phyloP scores from a whole-genome alignment of 768 basidiomycete genomes.

The Scleroderma citrinum region DNA sequence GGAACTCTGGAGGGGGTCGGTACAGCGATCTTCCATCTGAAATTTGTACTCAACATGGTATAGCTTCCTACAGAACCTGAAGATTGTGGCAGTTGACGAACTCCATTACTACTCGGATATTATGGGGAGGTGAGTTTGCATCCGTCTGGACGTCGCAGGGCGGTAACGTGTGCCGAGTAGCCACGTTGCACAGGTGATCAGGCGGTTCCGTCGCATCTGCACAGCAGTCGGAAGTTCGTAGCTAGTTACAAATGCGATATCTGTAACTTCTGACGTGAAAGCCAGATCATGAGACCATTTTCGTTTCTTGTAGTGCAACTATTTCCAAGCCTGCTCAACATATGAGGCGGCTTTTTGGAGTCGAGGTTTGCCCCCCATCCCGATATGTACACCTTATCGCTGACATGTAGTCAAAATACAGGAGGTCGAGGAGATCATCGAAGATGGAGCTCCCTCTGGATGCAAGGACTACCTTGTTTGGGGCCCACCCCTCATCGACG shows the following conservation, averaged over 20 bases:
- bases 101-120: conserved; percentile 80
- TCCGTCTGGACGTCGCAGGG: neutral
- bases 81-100: conserved; percentile 78
- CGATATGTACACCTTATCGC: neutral
- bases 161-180: conserved; percentile 30
- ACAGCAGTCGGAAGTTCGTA: conserved; percentile 69
- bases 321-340: conserved; percentile 70
- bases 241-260: neutral
- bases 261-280: conserved; percentile 1
- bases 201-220: conserved; percentile 71
- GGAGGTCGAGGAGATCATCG: conserved; percentile 61
- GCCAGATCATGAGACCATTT: conserved; percentile 46
- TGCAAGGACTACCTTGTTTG: conserved; percentile 77
- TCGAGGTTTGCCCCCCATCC: conserved; percentile 34
- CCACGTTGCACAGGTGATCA: conserved; percentile 75
- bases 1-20: conserved; percentile 71
- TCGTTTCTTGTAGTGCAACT: conserved; percentile 87
- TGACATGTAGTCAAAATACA: conserved; percentile 11
- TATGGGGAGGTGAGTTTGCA: conserved; percentile 59
- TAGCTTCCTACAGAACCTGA: conserved; percentile 73
- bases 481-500: conserved; percentile 59
- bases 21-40: neutral
- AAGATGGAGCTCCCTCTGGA: conserved; percentile 81
- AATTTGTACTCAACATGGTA: conserved; percentile 3
- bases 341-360: conserved; percentile 72